Evolutionary conservation across 805 yeast species (phyloP).

Genomic region (Yamadazyma paraphyllophila): DNA sequence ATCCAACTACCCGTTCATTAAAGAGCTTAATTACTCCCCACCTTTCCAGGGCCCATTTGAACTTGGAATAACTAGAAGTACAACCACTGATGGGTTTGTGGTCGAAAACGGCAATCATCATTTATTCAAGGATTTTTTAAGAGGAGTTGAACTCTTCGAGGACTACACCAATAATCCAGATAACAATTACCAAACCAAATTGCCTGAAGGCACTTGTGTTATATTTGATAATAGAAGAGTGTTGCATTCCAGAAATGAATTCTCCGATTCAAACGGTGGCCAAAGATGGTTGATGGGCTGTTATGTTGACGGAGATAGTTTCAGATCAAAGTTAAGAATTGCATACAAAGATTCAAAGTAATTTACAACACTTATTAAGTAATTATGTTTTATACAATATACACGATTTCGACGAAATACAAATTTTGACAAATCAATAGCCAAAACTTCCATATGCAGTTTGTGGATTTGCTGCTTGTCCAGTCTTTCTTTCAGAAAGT

Average conservation of each 20-base stretch:
- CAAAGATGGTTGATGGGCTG: slow-evolving; percentile 76
- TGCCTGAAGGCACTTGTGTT: slow-evolving; percentile 60
- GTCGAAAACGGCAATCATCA: slow-evolving; percentile 40
- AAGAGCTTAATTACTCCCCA: slow-evolving; percentile 71
- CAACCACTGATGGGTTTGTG: slow-evolving; percentile 17
- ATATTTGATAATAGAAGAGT: slow-evolving; percentile 70
- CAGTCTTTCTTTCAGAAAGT: slow-evolving; percentile 11
- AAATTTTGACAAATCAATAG: neutral
- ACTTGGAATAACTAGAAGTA: slow-evolving; percentile 42
- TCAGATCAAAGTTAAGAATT: slow-evolving; percentile 54
- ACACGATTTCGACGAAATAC: neutral
- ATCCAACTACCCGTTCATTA: slow-evolving; percentile 31
- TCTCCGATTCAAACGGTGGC: slow-evolving; percentile 43
- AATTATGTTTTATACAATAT: slow-evolving; percentile 6
- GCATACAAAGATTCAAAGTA: slow-evolving; percentile 12
- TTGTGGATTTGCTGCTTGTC: slow-evolving; percentile 7
- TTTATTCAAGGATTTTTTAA: slow-evolving; percentile 50
- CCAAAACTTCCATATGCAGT: slow-evolving; percentile 10
- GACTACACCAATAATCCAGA: slow-evolving; percentile 48
- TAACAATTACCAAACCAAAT: slow-evolving; percentile 54
- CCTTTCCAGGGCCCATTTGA: slow-evolving; percentile 83
- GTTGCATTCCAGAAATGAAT: slow-evolving; percentile 58
- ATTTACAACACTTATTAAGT: neutral
- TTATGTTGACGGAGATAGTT: slow-evolving; percentile 70
- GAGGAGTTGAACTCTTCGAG: slow-evolving; percentile 65